Evolutionary conservation across 495 filamentous ascomycete species (phyloP).

Genomic region (Aspergillus sclerotiicarbonarius): DNA sequence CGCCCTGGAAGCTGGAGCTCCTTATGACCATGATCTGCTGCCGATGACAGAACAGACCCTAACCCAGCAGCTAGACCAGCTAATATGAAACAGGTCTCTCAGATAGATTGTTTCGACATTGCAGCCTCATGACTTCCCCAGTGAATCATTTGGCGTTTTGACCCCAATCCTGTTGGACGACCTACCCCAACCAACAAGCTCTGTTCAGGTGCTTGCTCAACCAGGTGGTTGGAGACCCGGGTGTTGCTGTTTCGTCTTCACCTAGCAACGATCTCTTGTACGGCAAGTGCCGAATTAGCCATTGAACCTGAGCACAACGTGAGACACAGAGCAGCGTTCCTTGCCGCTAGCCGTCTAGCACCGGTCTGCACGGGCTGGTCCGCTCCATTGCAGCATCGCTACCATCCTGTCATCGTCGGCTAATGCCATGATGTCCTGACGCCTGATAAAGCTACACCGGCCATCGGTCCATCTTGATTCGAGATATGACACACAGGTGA

Average conservation of each 20-base stretch:
- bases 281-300: not conserved
- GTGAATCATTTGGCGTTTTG: not conserved
- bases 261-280: not conserved
- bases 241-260: not conserved
- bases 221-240: not conserved
- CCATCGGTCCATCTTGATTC: not conserved
- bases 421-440: not conserved
- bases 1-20: not conserved
- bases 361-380: not conserved
- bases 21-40: not conserved
- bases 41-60: slow-evolving; percentile 3
- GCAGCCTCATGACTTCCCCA: not conserved
- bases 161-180: not conserved
- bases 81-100: slow-evolving; percentile 7
- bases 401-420: not conserved
- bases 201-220: not conserved
- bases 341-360: not conserved
- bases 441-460: not conserved
- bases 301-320: not conserved
- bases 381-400: not conserved
- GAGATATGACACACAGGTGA: not conserved
- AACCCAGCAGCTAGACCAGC: not conserved
- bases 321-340: not conserved
- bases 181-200: not conserved
- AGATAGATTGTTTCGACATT: slow-evolving; percentile 3